Evolutionary conservation across 257 asterid species (phyloP).

Genomic region (Thymus quinquecostatus): DNA sequence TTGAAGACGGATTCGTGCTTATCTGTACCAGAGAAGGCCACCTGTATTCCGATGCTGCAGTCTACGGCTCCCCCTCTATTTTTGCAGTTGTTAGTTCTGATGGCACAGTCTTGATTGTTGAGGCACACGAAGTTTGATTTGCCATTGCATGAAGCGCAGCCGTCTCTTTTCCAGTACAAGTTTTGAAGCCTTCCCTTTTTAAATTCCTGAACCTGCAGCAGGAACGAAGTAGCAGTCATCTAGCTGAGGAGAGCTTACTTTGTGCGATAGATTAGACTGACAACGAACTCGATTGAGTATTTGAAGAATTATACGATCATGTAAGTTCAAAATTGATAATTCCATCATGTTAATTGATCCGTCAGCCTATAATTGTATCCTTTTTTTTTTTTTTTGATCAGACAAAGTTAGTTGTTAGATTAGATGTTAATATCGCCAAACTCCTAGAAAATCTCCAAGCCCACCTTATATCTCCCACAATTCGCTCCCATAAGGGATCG

Average conservation of each 20-base stretch:
- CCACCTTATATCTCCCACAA: too few species aligned
- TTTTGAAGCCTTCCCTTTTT: slow-evolving; percentile 92
- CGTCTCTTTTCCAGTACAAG: slow-evolving; percentile 92
- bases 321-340: too few species aligned
- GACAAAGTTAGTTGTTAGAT: too few species aligned
- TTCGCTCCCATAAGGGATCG: too few species aligned
- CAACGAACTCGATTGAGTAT: too few species aligned
- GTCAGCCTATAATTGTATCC: too few species aligned
- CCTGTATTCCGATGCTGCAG: slow-evolving; percentile 91
- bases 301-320: too few species aligned
- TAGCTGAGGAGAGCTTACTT: slow-evolving; percentile 1
- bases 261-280: too few species aligned
- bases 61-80: slow-evolving; percentile 81
- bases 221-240: not conserved
- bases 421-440: too few species aligned
- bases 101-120: slow-evolving; percentile 88
- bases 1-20: slow-evolving; percentile 80
- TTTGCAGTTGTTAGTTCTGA: slow-evolving; percentile 65
- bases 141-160: slow-evolving; percentile 71
- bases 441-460: too few species aligned
- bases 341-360: too few species aligned
- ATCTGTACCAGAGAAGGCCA: slow-evolving; percentile 93
- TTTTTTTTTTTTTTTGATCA: too few species aligned
- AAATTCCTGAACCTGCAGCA: slow-evolving; percentile 80
- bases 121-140: slow-evolving; percentile 72